Evolutionary conservation across 208 protist species (phyloP), one percentile per base, ranked within the genome.

Genomic region (Vickermania spadyakhi): DNA sequence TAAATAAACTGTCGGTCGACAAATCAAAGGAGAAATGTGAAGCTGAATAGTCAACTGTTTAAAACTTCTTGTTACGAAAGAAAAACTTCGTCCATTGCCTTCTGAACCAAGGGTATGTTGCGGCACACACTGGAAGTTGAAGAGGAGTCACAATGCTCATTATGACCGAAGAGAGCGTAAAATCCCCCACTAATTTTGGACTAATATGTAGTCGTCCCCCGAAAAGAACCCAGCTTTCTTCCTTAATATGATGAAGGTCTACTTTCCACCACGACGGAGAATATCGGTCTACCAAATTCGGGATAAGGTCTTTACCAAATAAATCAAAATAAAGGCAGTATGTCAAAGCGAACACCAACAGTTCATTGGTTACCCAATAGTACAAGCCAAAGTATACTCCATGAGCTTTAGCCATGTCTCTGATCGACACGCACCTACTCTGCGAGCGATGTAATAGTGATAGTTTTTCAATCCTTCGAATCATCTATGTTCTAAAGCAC

Each of bases 321-420:
- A 81, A 82, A 13, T 58, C 66, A 53, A 75, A 80, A 45, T 86
- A 72, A 0, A 86, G 54, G 22, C 75, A 53, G 60, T 77, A 81
- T n/a, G 79, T 86, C 26, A 86, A 28, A 0, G 52, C 31, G 51
- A 57, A 72, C 14, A 86, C 75, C 4, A 86, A 49, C 1, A 74
- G 28, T 25, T 86, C 75, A 50, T 86, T 86, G 14, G 75, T 75
- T 18, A 81, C 59, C 62, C 68, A 79, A 42, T 86, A 86, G 41
- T 73, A 86, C 7, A 79, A 22, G 0, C 63, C 69, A 2, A 70
- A 25, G 3, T 60, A 58, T 3, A 63, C 36, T n/a, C 79, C 79
- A 45, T 86, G 36, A 18, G 11, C 36, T 18, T 45, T 45, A 45
- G 18, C 36, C 36, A 45, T 7, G 11, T 18, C 36, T 45, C 11